Conservation (phyloP, 768 basidiomycete species). For the Lactarius sp. region DNA sequence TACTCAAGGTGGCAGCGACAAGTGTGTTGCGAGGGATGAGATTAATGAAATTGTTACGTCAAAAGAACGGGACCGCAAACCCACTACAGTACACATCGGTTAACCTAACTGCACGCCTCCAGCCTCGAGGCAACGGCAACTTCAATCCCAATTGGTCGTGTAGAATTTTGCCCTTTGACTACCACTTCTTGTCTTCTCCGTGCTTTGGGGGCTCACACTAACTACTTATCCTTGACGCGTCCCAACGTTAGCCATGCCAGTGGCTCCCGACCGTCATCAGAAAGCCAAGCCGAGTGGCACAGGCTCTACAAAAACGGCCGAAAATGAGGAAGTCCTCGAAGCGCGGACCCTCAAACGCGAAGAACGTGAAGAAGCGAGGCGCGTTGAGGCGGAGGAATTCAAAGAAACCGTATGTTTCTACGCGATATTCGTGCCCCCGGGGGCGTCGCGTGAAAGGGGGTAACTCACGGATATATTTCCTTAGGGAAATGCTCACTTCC, state of each 20-base stretch:
- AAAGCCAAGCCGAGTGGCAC: not conserved
- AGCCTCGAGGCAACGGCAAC: too few relatives aligned
- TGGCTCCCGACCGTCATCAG: not conserved
- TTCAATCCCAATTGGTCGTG: too few relatives aligned
- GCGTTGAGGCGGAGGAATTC: not conserved
- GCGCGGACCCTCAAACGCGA: slow-evolving; percentile 1
- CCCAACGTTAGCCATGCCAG: not conserved
- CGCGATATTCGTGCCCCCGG: not conserved
- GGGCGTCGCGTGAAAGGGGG: not conserved
- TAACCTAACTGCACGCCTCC: too few relatives aligned
- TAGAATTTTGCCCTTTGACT: too few relatives aligned
- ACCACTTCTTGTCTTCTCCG: too few relatives aligned
- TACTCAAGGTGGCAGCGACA: too few relatives aligned
- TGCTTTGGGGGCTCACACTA: too few relatives aligned
- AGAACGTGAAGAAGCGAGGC: not conserved
- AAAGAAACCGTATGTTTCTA: slow-evolving; percentile 8
- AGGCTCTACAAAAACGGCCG: not conserved
- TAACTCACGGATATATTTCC: not conserved
- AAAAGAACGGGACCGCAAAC: too few relatives aligned
- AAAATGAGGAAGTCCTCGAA: not conserved
- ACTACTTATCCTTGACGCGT: not conserved
- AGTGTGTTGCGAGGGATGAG: too few relatives aligned
- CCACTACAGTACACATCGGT: too few relatives aligned
- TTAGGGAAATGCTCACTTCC: slow-evolving; percentile 45
- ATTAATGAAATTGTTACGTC: too few relatives aligned